Evolutionary conservation across 164 flowering plant genomes (phyloP).

Genomic region (Vitis rotundifolia): DNA sequence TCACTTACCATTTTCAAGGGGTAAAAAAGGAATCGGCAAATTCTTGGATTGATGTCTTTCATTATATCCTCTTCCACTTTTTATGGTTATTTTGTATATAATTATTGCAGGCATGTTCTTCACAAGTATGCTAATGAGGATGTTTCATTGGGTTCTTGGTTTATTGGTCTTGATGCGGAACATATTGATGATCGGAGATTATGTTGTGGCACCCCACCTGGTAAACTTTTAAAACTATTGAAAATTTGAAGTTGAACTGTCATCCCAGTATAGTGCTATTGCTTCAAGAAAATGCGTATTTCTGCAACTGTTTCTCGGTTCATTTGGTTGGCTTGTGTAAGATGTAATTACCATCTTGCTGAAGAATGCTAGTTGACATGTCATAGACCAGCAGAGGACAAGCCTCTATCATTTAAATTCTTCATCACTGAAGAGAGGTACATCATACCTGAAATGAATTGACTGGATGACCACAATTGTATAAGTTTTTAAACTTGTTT

Average conservation of each 20-base stretch:
- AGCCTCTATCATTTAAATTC: slow-evolving; percentile 10
- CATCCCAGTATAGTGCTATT: background rate
- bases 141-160: slow-evolving; percentile 68
- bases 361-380: background rate
- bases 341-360: background rate
- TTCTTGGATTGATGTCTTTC: background rate
- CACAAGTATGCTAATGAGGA: slow-evolving; percentile 74
- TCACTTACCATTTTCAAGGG: background rate
- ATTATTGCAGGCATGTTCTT: slow-evolving; percentile 46
- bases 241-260: background rate
- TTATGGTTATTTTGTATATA: background rate
- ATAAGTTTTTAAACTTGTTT: background rate
- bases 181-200: slow-evolving; percentile 64
- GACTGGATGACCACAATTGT: background rate
- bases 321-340: background rate
- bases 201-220: slow-evolving; percentile 72
- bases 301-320: background rate
- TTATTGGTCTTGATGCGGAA: slow-evolving; percentile 64
- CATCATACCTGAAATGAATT: slow-evolving; percentile 7
- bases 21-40: background rate
- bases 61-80: background rate
- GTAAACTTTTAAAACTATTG: slow-evolving; percentile 23
- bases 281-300: background rate
- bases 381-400: background rate
- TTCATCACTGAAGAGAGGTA: background rate